A percentile compares a stretch with the other conserved stretches of the same genome.
phyloP scores from a whole-genome alignment of 1,139 yeast genomes.

The Yamadazyma kanchanaburiensis region DNA sequence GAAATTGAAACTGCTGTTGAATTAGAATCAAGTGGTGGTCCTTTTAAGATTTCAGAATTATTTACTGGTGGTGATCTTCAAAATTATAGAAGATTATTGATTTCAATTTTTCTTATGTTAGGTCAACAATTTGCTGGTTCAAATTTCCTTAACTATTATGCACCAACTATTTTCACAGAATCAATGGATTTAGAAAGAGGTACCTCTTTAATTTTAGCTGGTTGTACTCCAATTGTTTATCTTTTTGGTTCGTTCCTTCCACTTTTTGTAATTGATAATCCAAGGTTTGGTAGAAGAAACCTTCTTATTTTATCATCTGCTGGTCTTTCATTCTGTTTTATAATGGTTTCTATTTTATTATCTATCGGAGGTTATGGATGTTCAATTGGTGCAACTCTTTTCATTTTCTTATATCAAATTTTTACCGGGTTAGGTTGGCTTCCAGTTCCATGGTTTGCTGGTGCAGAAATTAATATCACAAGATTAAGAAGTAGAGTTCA shows the following conservation, averaged over 20 bases:
- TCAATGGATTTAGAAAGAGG: slow-evolving; percentile 35
- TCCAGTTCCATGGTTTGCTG: slow-evolving; percentile 31
- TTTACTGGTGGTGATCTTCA: slow-evolving; percentile 33
- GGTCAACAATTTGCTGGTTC: slow-evolving; percentile 40
- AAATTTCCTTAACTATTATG: slow-evolving; percentile 30
- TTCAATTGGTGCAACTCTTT: slow-evolving; percentile 24
- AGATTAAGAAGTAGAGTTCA: slow-evolving; percentile 28
- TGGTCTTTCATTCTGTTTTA: slow-evolving; percentile 36
- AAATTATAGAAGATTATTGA: slow-evolving; percentile 40
- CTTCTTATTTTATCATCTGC: slow-evolving; percentile 49
- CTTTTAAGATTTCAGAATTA: slow-evolving; percentile 20
- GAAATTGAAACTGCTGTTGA: slow-evolving; percentile 6
- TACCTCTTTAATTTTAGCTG: slow-evolving; percentile 28
- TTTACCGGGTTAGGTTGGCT: slow-evolving; percentile 26
- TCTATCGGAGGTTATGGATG: slow-evolving; percentile 15
- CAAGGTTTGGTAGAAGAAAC: slow-evolving; percentile 48
- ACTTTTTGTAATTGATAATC: slow-evolving; percentile 45
- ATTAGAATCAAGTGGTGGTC: slow-evolving; percentile 16
- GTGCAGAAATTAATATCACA: slow-evolving; percentile 33
- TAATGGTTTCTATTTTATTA: slow-evolving; percentile 19
- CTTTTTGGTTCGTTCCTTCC: slow-evolving; percentile 40
- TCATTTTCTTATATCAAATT: slow-evolving; percentile 28
- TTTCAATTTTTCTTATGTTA: slow-evolving; percentile 42
- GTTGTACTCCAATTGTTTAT: slow-evolving; percentile 28
- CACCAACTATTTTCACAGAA: slow-evolving; percentile 37